phyloP scores from a whole-genome alignment of 2,329 filamentous ascomycete species.

The Emmonsiellopsis sp. region DNA sequence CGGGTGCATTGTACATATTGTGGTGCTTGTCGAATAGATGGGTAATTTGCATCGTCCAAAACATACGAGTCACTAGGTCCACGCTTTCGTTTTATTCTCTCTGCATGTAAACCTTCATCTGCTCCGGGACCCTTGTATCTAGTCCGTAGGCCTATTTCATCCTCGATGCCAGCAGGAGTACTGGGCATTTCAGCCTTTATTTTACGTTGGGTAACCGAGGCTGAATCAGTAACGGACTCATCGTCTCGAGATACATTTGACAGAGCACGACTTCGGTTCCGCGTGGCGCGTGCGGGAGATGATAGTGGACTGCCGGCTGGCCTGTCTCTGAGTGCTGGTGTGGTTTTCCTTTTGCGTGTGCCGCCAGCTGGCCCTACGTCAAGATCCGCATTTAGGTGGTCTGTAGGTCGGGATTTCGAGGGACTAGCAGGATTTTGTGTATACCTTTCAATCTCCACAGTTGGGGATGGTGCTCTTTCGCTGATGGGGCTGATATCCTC shows the following conservation, averaged over 20 bases:
- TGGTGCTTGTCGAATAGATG: conserved; percentile 19
- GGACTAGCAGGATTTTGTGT: not conserved
- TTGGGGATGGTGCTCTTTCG: conserved; percentile 30
- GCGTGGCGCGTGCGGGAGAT: conserved; percentile 22
- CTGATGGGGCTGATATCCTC: conserved; percentile 39
- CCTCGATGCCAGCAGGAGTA: conserved; percentile 24
- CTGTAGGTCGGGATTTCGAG: not conserved
- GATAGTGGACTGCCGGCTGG: conserved; percentile 11
- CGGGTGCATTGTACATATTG: conserved; percentile 34
- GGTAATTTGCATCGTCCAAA: conserved; percentile 14
- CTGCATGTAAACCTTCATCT: conserved; percentile 21
- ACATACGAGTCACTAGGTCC: conserved; percentile 21
- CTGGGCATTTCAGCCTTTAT: conserved; percentile 26
- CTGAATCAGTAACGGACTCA: conserved; percentile 15
- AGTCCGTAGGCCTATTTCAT: conserved; percentile 20
- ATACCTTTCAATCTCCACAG: conserved; percentile 10
- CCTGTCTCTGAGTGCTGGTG: conserved; percentile 5
- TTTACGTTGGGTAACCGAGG: conserved; percentile 10
- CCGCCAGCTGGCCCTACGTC: not conserved
- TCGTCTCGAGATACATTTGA: conserved; percentile 28
- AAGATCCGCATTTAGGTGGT: not conserved
- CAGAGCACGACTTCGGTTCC: conserved; percentile 27
- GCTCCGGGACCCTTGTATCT: conserved; percentile 2
- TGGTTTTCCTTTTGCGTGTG: conserved; percentile 14
- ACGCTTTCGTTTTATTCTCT: conserved; percentile 33